Percentiles rank a stretch among this genome's conserved stretches.
Evolutionary conservation across 768 basidiomycete genomes (phyloP).

Genomic region (Saitozyma podzolica): DNA sequence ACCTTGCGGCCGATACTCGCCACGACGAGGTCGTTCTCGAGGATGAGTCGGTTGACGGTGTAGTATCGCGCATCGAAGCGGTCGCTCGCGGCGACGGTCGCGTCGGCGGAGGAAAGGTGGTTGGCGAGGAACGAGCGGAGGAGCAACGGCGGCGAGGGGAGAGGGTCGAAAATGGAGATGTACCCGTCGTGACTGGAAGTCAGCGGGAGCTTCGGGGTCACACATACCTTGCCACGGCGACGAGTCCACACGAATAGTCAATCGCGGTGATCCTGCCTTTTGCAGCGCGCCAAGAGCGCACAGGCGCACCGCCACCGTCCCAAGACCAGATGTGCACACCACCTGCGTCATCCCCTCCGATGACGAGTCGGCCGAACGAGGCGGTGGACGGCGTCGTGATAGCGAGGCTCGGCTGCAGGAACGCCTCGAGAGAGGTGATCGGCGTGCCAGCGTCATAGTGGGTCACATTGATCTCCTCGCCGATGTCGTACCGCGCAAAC

Average conservation of each 20-base stretch:
- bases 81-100: slow-evolving; percentile 14
- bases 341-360: slow-evolving; percentile 36
- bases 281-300: slow-evolving; percentile 31
- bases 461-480: background rate
- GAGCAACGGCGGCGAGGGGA: slow-evolving; percentile 25
- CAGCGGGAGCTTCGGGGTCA: too few relatives aligned
- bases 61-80: slow-evolving; percentile 25
- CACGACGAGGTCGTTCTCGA: slow-evolving; percentile 48
- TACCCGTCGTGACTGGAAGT: slow-evolving; percentile 34
- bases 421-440: slow-evolving; percentile 14
- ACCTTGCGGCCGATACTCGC: slow-evolving; percentile 42
- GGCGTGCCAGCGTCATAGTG: slow-evolving; percentile 1
- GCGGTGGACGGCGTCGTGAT: slow-evolving; percentile 10
- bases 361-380: slow-evolving; percentile 29
- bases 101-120: slow-evolving; percentile 30
- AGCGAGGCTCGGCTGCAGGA: slow-evolving; percentile 16
- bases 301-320: slow-evolving; percentile 17
- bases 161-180: slow-evolving; percentile 45
- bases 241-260: slow-evolving; percentile 34
- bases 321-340: slow-evolving; percentile 36
- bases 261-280: slow-evolving; percentile 37
- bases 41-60: slow-evolving; percentile 43
- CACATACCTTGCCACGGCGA: slow-evolving; percentile 40
- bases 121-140: slow-evolving; percentile 39
- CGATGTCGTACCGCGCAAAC: slow-evolving; percentile 22